Evolutionary conservation across 2,329 filamentous ascomycete species (phyloP).

Genomic region (Zarea fungicola): DNA sequence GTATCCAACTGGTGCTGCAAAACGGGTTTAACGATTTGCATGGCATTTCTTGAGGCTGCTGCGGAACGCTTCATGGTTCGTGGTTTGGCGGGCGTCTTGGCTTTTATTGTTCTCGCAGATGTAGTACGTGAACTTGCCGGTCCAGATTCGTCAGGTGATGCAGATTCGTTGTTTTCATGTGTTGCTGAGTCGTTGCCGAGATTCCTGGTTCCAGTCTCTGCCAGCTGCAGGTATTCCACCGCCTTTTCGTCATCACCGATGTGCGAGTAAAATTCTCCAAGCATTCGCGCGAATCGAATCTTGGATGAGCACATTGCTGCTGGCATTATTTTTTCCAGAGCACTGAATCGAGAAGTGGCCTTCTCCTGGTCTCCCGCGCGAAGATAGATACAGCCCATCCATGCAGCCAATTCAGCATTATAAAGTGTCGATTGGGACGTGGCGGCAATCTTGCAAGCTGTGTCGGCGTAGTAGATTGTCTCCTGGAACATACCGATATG

Average conservation of each 20-base stretch:
- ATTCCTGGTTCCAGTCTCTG: conserved; percentile 32
- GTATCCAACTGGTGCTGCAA: conserved; percentile 25
- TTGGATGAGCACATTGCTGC: conserved; percentile 31
- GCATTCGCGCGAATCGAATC: conserved; percentile 45
- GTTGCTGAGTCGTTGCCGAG: background rate
- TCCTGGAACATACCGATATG: conserved; percentile 85
- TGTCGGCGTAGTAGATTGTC: conserved; percentile 80
- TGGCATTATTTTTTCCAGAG: conserved; percentile 48
- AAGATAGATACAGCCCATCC: conserved; percentile 50
- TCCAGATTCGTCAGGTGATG: conserved; percentile 14
- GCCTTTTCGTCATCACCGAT: conserved; percentile 41
- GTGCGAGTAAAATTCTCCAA: conserved; percentile 52
- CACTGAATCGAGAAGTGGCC: conserved; percentile 46
- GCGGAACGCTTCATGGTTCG: conserved; percentile 7
- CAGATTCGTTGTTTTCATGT: conserved; percentile 13
- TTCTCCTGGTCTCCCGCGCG: conserved; percentile 55
- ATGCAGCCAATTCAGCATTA: conserved; percentile 47
- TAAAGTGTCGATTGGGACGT: conserved; percentile 60
- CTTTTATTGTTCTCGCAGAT: conserved; percentile 11
- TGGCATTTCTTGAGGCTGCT: conserved; percentile 21
- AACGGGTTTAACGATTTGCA: conserved; percentile 16
- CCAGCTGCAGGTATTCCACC: conserved; percentile 39
- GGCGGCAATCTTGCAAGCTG: conserved; percentile 71
- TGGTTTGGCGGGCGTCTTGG: conserved; percentile 12
- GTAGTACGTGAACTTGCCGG: conserved; percentile 13